Conservation (phyloP, 345 rosid species). For the Lepidium didymum region DNA sequence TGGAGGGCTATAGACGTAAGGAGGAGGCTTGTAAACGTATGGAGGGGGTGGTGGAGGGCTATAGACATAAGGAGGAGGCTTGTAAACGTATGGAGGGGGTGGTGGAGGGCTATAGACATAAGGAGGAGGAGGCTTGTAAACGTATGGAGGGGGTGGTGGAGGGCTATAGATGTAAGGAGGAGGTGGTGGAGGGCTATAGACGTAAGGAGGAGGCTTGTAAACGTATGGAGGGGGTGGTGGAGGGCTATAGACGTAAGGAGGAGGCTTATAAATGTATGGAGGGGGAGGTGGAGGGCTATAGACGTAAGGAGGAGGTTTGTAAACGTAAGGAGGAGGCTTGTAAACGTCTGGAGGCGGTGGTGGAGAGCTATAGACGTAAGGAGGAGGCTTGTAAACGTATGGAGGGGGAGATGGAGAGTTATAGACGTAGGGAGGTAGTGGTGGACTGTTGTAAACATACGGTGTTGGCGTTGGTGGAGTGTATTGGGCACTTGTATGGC, state of each 20-base stretch:
- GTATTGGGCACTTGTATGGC: slow-evolving; percentile 12
- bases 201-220: background rate
- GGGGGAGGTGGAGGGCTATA: background rate
- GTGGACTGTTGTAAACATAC: background rate
- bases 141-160: background rate
- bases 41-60: background rate
- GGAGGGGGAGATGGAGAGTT: background rate
- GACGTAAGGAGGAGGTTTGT: background rate
- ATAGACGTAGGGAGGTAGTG: slow-evolving; percentile 5
- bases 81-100: background rate
- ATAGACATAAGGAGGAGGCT: background rate
- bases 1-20: background rate
- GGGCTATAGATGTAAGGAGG: background rate
- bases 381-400: background rate
- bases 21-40: background rate
- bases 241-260: background rate
- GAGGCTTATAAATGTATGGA: background rate
- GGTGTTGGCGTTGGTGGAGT: slow-evolving; percentile 6
- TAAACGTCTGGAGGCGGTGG: background rate
- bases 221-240: background rate
- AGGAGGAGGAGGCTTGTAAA: background rate
- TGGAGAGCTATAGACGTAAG: background rate
- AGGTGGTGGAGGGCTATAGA: background rate
- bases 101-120: background rate
- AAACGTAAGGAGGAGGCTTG: background rate